Evolutionary conservation across 768 basidiomycete species (phyloP).

Genomic region (Boletus coccyginus): DNA sequence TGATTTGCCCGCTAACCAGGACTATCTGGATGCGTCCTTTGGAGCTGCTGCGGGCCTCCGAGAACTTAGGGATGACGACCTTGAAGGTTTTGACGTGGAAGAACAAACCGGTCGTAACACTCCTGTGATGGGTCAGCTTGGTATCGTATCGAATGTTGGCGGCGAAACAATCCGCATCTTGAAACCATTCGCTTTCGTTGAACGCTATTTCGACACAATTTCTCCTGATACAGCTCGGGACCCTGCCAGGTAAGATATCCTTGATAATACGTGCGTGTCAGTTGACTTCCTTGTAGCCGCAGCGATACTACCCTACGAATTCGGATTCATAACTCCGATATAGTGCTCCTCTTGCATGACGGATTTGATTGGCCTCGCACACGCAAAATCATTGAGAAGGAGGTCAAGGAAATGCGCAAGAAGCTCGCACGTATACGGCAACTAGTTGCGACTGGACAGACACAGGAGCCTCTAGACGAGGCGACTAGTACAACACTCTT

Average conservation of each 20-base stretch:
- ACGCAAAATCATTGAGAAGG: constrained; percentile 81
- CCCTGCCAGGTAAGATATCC: constrained; percentile 42
- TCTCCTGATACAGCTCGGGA: constrained; percentile 52
- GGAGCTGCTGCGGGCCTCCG: constrained; percentile 74
- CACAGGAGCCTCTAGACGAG: constrained; percentile 72
- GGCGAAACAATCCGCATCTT: constrained; percentile 88
- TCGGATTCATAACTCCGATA: constrained; percentile 57
- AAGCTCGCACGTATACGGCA: constrained; percentile 88
- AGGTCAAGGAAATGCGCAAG: constrained; percentile 83
- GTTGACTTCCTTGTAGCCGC: constrained; percentile 29
- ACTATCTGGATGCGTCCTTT: constrained; percentile 85
- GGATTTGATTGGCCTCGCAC: constrained; percentile 95
- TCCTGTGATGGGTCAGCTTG: constrained; percentile 30
- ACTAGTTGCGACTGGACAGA: constrained; percentile 86
- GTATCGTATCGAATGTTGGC: constrained; percentile 59
- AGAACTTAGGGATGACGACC: constrained; percentile 68
- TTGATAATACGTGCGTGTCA: neutral
- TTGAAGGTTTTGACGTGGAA: constrained; percentile 58
- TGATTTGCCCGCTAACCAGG: constrained; percentile 84
- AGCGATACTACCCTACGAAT: constrained; percentile 51
- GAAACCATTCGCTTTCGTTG: constrained; percentile 59
- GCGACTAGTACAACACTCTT: constrained; percentile 75
- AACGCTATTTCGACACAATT: constrained; percentile 71
- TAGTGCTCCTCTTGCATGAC: constrained; percentile 77
- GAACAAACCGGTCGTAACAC: constrained; percentile 16